A percentile compares a stretch with the other conserved stretches of the same genome.
phyloP scores from a whole-genome alignment of 768 basidiomycete genomes.

The Kwoniella europaea region DNA sequence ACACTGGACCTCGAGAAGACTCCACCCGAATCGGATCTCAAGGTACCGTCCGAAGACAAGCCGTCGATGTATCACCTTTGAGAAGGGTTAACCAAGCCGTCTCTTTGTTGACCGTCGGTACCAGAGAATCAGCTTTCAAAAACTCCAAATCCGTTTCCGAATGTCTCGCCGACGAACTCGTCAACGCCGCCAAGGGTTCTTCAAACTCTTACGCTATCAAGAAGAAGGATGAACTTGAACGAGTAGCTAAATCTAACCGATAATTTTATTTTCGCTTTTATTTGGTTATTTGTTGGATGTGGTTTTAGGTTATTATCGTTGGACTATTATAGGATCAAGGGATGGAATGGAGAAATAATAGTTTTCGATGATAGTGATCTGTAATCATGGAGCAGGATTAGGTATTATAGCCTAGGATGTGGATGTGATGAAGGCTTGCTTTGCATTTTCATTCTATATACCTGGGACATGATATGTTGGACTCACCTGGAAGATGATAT shows the following conservation, averaged over 20 bases:
- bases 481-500: not conserved
- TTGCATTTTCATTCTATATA: slow-evolving; percentile 6
- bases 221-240: slow-evolving; percentile 99
- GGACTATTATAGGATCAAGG: not conserved
- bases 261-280: slow-evolving; percentile 63
- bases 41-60: slow-evolving; percentile 99
- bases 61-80: slow-evolving; percentile 98
- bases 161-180: slow-evolving; percentile 98
- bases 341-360: not conserved
- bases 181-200: slow-evolving; percentile 99
- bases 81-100: slow-evolving; percentile 98
- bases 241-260: slow-evolving; percentile 99
- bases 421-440: slow-evolving; percentile 17
- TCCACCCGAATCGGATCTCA: slow-evolving; percentile 99
- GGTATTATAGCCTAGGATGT: slow-evolving; percentile 2
- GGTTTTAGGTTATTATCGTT: slow-evolving; percentile 1
- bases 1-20: slow-evolving; percentile 99
- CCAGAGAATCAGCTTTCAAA: slow-evolving; percentile 99
- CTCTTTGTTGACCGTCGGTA: slow-evolving; percentile 91
- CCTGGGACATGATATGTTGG: not conserved
- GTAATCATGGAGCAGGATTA: not conserved
- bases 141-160: slow-evolving; percentile 99
- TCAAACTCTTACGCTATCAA: slow-evolving; percentile 99
- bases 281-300: slow-evolving; percentile 4
- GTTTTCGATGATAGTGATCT: not conserved